These are phyloP conservation scores for Physcomitrium patens DNA, from an alignment of 225 moss, liverwort and hornwort species.

Conservation along the genomic window DNA sequence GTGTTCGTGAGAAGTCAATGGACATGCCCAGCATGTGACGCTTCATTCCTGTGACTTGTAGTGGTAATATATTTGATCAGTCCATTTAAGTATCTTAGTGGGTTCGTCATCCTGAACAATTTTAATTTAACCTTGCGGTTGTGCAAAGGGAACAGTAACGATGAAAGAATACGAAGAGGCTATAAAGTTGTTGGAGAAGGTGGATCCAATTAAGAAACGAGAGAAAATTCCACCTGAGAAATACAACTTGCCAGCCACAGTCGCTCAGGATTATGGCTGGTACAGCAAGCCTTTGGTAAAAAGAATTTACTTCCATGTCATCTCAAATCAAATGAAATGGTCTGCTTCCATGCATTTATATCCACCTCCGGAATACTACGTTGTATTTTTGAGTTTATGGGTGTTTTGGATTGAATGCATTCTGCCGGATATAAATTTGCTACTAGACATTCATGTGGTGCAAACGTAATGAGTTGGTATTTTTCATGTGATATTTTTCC, in stretches of 20 bases:
- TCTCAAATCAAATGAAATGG: neutral
- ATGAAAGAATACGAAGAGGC: slow-evolving; percentile 57
- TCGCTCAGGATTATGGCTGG: slow-evolving; percentile 85
- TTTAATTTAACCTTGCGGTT: slow-evolving; percentile 10
- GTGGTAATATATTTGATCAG: neutral
- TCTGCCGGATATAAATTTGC: no score
- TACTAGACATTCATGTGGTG: neutral
- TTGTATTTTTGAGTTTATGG: neutral
- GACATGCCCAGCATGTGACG: no score
- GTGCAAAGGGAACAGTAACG: slow-evolving; percentile 49
- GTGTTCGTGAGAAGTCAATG: neutral
- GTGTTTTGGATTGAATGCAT: neutral
- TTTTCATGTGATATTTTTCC: neutral
- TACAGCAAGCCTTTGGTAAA: slow-evolving; percentile 64
- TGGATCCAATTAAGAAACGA: slow-evolving; percentile 70
- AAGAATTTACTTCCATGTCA: accelerated
- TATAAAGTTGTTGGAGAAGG: slow-evolving; percentile 58
- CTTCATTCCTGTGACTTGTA: neutral
- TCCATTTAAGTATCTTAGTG: neutral
- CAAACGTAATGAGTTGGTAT: neutral
- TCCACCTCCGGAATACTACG: neutral
- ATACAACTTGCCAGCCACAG: slow-evolving; percentile 68
- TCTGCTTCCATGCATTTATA: neutral
- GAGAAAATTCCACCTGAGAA: slow-evolving; percentile 67
- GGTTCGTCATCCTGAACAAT: neutral